phyloP scores from a whole-genome alignment of 208 protist genomes.

The Porcisia hertigi region DNA sequence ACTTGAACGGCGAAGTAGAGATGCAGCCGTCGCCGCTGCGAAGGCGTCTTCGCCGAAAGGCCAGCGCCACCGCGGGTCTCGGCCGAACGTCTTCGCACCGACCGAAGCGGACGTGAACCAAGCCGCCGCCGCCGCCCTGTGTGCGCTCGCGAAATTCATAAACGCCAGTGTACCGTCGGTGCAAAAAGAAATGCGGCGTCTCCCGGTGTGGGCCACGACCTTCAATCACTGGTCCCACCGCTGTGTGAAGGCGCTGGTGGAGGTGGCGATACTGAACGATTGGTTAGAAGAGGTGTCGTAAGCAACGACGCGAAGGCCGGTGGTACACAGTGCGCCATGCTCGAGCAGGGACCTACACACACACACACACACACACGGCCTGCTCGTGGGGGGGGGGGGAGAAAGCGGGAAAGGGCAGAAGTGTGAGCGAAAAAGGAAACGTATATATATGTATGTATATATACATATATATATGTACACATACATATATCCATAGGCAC shows the following conservation, averaged over 20 bases:
- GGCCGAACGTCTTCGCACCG: slow-evolving; percentile 14
- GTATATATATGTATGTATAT: neutral
- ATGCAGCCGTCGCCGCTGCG: neutral
- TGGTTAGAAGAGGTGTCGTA: slow-evolving; percentile 59
- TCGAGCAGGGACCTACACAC: too few relatives aligned
- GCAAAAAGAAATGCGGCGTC: slow-evolving; percentile 63
- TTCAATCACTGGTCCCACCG: slow-evolving; percentile 58
- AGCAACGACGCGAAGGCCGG: neutral
- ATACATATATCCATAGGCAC: too few relatives aligned
- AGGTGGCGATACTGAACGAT: slow-evolving; percentile 72
- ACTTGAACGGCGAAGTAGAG: neutral
- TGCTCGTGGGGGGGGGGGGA: neutral
- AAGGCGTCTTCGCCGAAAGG: neutral
- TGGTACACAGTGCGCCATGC: neutral
- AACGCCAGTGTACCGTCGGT: slow-evolving; percentile 48
- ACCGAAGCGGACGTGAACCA: slow-evolving; percentile 38
- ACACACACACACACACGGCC: neutral
- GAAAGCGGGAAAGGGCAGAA: too few relatives aligned
- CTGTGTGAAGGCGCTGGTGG: slow-evolving; percentile 64
- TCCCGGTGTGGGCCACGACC: slow-evolving; percentile 41
- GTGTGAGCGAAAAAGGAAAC: too few relatives aligned
- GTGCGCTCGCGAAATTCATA: slow-evolving; percentile 68
- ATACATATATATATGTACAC: neutral
- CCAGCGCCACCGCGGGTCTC: neutral
- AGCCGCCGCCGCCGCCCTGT: slow-evolving; percentile 62